phyloP scores from a whole-genome alignment of 352 stramenopile species.

The Phytopythium delawarense region DNA sequence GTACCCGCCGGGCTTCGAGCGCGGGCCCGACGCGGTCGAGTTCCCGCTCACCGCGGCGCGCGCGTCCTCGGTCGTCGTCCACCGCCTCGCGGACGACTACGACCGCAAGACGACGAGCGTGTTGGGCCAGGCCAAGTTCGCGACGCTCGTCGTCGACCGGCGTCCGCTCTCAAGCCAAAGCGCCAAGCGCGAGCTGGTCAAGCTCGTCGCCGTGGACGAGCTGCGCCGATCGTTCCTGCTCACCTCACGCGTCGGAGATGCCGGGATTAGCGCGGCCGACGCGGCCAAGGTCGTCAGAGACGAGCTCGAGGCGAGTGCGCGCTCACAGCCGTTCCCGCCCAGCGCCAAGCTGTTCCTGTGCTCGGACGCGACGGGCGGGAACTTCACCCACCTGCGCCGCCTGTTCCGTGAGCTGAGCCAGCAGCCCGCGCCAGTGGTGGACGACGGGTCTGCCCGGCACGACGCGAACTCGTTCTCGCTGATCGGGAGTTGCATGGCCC shows the following conservation, averaged over 20 bases:
- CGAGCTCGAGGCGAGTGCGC: not conserved
- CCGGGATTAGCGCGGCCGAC: not conserved
- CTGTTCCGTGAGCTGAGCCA: not conserved
- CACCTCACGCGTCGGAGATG: not conserved
- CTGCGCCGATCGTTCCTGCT: conserved; percentile 25
- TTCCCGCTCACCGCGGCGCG: conserved; percentile 25
- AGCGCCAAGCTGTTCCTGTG: conserved; percentile 6
- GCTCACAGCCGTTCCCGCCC: not conserved
- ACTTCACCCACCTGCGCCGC: not conserved
- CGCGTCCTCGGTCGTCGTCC: conserved; percentile 20
- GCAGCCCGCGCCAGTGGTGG: conserved; percentile 5
- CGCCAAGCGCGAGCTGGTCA: not conserved
- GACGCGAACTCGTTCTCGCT: conserved; percentile 15
- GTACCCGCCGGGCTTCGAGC: not conserved
- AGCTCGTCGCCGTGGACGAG: conserved; percentile 19
- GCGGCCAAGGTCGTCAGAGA: not conserved
- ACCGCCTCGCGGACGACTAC: conserved; percentile 19
- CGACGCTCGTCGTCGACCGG: conserved; percentile 2
- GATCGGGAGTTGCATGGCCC: conserved; percentile 26
- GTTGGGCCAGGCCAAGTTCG: conserved; percentile 8
- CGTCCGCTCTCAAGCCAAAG: not conserved
- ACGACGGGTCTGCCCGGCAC: not conserved
- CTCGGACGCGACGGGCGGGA: conserved; percentile 2
- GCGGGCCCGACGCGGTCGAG: conserved; percentile 1
- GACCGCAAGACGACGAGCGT: conserved; percentile 16